A percentile compares a stretch with the other conserved stretches of the same genome.
These are phyloP conservation scores for Wickerhamomyces bisporus DNA, from an alignment of 805 yeast species.

Conservation along the genomic window DNA sequence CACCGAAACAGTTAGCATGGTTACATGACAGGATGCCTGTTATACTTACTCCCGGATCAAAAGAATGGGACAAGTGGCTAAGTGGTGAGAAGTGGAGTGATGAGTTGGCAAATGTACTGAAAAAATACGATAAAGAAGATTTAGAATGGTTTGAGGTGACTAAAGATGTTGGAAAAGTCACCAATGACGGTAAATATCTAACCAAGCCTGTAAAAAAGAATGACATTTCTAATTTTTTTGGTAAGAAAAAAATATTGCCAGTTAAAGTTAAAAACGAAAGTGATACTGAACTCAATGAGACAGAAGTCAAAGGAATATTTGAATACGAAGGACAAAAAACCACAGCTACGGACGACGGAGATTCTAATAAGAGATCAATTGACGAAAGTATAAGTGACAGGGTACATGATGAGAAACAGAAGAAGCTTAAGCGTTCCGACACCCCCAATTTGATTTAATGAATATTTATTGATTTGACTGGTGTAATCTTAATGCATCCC, in stretches of 20 bases:
- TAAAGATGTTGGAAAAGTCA: slow-evolving; percentile 58
- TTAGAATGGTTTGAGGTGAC: slow-evolving; percentile 53
- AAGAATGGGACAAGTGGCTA: slow-evolving; percentile 64
- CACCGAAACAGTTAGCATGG: slow-evolving; percentile 57
- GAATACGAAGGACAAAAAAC: background rate
- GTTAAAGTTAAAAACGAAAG: background rate
- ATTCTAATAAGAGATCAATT: background rate
- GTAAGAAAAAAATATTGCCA: background rate
- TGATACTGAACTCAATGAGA: slow-evolving; percentile 1
- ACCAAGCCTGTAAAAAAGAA: slow-evolving; percentile 22
- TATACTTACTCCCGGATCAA: slow-evolving; percentile 51
- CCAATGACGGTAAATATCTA: slow-evolving; percentile 36
- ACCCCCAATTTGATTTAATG: no score
- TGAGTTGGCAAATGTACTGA: slow-evolving; percentile 35
- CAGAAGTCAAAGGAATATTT: background rate
- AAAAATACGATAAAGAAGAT: slow-evolving; percentile 29
- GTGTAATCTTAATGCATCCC: slow-evolving; percentile 43
- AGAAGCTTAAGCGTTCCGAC: background rate
- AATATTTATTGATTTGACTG: background rate
- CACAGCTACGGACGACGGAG: background rate
- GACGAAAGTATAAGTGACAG: background rate
- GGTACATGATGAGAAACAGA: background rate
- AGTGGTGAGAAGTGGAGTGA: slow-evolving; percentile 37
- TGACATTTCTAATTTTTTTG: slow-evolving; percentile 13
- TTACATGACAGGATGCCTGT: slow-evolving; percentile 79